These are phyloP conservation scores for Penicillium robsamsonii DNA, from an alignment of 495 filamentous ascomycete genomes.

Conservation along the genomic window DNA sequence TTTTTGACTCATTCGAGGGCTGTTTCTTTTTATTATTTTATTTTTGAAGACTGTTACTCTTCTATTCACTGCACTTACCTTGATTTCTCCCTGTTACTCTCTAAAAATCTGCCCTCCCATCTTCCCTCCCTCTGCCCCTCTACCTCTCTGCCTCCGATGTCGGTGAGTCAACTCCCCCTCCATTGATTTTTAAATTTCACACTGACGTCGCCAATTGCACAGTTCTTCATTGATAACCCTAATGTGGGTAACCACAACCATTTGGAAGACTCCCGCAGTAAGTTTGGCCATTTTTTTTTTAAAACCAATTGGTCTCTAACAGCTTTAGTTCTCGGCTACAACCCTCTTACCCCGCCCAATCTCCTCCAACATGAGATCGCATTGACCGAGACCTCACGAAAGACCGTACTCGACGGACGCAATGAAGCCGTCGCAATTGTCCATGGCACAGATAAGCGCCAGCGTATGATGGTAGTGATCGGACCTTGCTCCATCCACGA, in stretches of 20 bases:
- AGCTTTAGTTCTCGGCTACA: slow-evolving; percentile 76
- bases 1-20: slow-evolving; percentile 26
- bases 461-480: slow-evolving; percentile 85
- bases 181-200: slow-evolving; percentile 5
- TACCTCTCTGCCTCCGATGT: slow-evolving; percentile 30
- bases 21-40: slow-evolving; percentile 12
- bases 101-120: not conserved
- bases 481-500: slow-evolving; percentile 99
- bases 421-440: slow-evolving; percentile 79
- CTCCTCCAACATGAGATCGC: slow-evolving; percentile 94
- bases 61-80: not conserved
- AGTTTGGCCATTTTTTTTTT: slow-evolving; percentile 17
- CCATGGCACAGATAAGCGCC: slow-evolving; percentile 69
- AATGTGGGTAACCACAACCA: slow-evolving; percentile 77
- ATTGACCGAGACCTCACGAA: slow-evolving; percentile 71
- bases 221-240: slow-evolving; percentile 90
- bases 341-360: slow-evolving; percentile 88
- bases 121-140: slow-evolving; percentile 5
- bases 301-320: slow-evolving; percentile 10
- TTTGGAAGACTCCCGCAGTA: slow-evolving; percentile 92
- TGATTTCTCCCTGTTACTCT: not conserved
- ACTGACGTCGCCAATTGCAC: slow-evolving; percentile 16
- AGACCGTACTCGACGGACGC: slow-evolving; percentile 77
- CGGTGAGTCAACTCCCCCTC: slow-evolving; percentile 38
- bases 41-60: slow-evolving; percentile 1